Evolutionary conservation across 2,329 filamentous ascomycete species (phyloP).

Genomic region (Rutstroemia sp.): DNA sequence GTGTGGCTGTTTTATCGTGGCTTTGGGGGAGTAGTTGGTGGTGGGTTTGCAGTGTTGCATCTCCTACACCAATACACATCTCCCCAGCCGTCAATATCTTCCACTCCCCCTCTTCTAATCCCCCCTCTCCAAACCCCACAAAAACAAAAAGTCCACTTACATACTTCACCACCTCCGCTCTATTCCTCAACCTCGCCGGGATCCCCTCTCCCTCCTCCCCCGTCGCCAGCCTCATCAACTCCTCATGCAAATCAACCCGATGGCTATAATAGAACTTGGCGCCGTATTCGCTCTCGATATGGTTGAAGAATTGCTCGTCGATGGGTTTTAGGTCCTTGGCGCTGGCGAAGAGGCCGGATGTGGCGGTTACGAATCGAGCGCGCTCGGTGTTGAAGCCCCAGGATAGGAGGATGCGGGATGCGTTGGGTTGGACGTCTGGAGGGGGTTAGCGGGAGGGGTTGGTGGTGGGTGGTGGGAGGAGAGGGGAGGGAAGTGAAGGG

Average conservation of each 20-base stretch:
- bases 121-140: conserved; percentile 21
- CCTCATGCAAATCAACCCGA: conserved; percentile 44
- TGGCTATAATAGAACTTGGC: conserved; percentile 47
- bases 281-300: conserved; percentile 16
- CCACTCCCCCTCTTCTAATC: background rate
- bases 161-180: conserved; percentile 33
- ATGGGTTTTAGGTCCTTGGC: conserved; percentile 13
- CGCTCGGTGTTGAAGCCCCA: conserved; percentile 37
- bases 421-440: conserved; percentile 48
- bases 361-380: conserved; percentile 30
- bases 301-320: conserved; percentile 9
- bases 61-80: background rate
- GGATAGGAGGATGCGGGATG: conserved; percentile 46
- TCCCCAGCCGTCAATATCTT: background rate
- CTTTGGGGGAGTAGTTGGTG: background rate
- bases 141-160: background rate
- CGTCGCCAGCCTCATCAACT: conserved; percentile 41
- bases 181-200: conserved; percentile 33
- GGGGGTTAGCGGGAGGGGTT: background rate
- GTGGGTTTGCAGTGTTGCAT: conserved; percentile 2
- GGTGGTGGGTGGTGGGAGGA: background rate
- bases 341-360: conserved; percentile 31
- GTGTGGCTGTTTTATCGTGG: no score
- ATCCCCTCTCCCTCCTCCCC: conserved; percentile 30
- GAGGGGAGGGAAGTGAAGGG: background rate